Base-by-base conservation (phyloP, 1,284 basidiomycete genomes). In the Ustilago xerochloae region DNA sequence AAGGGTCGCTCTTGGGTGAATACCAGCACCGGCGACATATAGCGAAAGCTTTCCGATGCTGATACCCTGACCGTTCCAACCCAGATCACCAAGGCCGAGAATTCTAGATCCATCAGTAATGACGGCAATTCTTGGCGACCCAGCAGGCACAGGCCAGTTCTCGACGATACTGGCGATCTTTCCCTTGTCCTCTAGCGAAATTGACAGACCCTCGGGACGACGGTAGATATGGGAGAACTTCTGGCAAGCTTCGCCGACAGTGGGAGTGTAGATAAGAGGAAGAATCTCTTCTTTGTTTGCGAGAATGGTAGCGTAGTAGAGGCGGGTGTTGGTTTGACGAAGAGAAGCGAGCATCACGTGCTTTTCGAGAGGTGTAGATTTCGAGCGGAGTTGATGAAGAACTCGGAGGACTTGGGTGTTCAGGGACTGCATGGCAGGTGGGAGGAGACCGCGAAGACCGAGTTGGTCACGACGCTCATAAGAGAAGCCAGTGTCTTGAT, bases 31-130 rank as follows among this genome's bases (percentile, higher is more conserved):
- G 32, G 93, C 93, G 64, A 96, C 88, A 83, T 97, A 97, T 35
- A 97, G 88, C 22, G 92, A 93, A 13, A 97, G 88, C 86, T 97
- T 97, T 45, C 94, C 94, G 67, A 96, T 92, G 20, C 92, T 90
- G 80, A 97, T 97, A 3, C 93, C 93, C 90, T 96, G 92, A 36
- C 87, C 87, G 50, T 86, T 80, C 55, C 84, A 85, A 18, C 88
- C 88, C 20, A 97, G 89, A 84, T 97, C 95, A 33, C 95, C 95
- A 29, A 98, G 87, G 69, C 95, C 94, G 26, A 97, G 89, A 77
- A 97, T 96, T 59, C 94, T 90, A 16, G 92, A 94, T 86, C 94
- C 94, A 85, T 97, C 94, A 5, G 86, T 86, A 35, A 86, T 82
- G 61, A 86, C 85, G 29, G 84, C 84, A 43, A 85, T 83, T 22